These are phyloP conservation scores for Microcyclosporella mali DNA, from an alignment of 2,329 filamentous ascomycete genomes.

Conservation along the genomic window DNA sequence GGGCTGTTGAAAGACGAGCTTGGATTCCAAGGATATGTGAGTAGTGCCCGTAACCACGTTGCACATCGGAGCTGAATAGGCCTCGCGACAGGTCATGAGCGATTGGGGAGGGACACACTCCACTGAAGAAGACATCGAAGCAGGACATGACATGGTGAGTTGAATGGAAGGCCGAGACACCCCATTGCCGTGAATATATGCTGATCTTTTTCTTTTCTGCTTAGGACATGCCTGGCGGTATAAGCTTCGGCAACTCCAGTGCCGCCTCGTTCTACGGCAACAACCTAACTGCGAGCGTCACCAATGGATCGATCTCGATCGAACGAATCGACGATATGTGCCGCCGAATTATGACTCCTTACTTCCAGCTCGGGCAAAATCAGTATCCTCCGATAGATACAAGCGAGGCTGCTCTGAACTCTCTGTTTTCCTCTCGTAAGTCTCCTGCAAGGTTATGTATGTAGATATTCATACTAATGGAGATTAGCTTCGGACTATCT, in stretches of 20 bases:
- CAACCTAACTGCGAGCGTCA: slow-evolving; percentile 48
- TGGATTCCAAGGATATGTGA: slow-evolving; percentile 58
- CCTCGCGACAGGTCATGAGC: slow-evolving; percentile 42
- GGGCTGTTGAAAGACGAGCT: slow-evolving; percentile 66
- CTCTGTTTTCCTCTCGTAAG: not conserved
- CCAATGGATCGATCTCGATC: slow-evolving; percentile 46
- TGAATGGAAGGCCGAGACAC: too few relatives aligned
- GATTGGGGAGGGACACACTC: slow-evolving; percentile 60
- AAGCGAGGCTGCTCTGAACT: slow-evolving; percentile 18
- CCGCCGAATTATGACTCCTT: slow-evolving; percentile 44
- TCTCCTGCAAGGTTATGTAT: too few relatives aligned
- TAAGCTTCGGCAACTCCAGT: slow-evolving; percentile 1
- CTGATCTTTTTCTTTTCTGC: too few relatives aligned
- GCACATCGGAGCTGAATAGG: not conserved
- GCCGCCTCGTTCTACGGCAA: slow-evolving; percentile 23
- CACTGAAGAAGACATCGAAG: slow-evolving; percentile 41
- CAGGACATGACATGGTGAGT: slow-evolving; percentile 12
- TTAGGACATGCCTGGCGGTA: slow-evolving; percentile 53
- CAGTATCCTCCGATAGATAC: slow-evolving; percentile 36
- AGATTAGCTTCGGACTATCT: slow-evolving; percentile 9
- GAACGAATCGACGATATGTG: slow-evolving; percentile 56
- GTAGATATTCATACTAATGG: too few relatives aligned
- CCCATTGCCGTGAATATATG: too few relatives aligned
- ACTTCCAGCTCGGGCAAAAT: slow-evolving; percentile 51
- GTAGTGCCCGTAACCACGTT: too few relatives aligned